These are phyloP conservation scores for Suhomyces wounanorum DNA, from an alignment of 1,139 yeast species.

Conservation along the genomic window DNA sequence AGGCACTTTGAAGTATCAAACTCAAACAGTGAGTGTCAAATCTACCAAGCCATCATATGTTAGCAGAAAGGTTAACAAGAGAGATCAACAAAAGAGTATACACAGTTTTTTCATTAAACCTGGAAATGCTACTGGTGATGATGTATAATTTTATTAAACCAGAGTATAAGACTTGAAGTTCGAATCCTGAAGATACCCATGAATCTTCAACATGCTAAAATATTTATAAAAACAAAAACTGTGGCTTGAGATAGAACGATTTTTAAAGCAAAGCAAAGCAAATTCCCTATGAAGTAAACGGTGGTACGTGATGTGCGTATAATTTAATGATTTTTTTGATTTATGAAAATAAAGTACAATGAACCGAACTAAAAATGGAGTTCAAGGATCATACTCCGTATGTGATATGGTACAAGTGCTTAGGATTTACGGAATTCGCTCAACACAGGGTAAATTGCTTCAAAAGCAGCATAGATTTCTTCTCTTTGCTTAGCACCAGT, in stretches of 20 bases:
- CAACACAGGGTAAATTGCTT: constrained; percentile 96
- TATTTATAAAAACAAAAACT: constrained; percentile 8
- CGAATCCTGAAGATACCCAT: constrained; percentile 6
- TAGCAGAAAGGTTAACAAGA: constrained; percentile 15
- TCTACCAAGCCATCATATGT: constrained; percentile 9
- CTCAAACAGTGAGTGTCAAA: background rate
- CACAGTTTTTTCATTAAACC: constrained; percentile 1
- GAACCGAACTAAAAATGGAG: constrained; percentile 3
- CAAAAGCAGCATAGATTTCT: constrained; percentile 97
- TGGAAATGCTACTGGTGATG: background rate
- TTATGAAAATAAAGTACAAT: constrained; percentile 10
- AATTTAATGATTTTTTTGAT: constrained; percentile 2
- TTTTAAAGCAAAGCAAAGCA: constrained; percentile 3
- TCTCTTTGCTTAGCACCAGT: constrained; percentile 99
- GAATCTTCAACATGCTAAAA: constrained; percentile 9
- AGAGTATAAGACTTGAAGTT: constrained; percentile 4
- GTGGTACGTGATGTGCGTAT: constrained; percentile 2
- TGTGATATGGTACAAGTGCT: constrained; percentile 15
- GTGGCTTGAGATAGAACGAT: background rate
- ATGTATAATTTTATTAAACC: constrained; percentile 10
- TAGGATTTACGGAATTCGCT: constrained; percentile 92
- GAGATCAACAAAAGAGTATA: constrained; percentile 3
- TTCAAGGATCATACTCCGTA: background rate
- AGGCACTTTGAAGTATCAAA: background rate
- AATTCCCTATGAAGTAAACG: constrained; percentile 10